These are phyloP conservation scores for Eutypa lata DNA, from an alignment of 2,329 filamentous ascomycete genomes.

Conservation along the genomic window DNA sequence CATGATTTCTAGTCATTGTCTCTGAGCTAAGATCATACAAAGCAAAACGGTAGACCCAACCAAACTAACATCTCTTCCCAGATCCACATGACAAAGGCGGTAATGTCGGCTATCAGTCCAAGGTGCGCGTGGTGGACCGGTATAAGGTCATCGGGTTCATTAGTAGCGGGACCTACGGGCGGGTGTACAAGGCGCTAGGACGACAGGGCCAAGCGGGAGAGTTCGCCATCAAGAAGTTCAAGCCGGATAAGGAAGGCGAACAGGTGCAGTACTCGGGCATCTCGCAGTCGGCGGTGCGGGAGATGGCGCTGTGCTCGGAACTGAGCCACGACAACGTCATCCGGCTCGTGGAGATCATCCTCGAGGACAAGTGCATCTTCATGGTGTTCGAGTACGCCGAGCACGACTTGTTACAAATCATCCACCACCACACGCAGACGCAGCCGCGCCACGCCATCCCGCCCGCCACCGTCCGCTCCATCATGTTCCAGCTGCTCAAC, in stretches of 20 bases:
- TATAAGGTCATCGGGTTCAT: conserved; percentile 99
- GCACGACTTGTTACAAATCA: conserved; percentile 95
- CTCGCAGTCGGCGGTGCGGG: conserved; percentile 92
- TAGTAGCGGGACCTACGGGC: conserved; percentile 94
- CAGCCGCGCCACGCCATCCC: conserved; percentile 85
- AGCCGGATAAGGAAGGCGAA: conserved; percentile 97
- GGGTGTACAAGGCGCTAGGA: conserved; percentile 91
- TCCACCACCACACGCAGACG: conserved; percentile 86
- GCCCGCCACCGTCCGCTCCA: conserved; percentile 83
- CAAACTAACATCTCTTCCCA: conserved; percentile 37
- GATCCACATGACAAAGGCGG: conserved; percentile 51
- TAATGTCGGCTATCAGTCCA: conserved; percentile 58
- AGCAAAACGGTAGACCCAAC: no score
- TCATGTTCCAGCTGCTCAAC: conserved; percentile 93
- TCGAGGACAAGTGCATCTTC: conserved; percentile 98
- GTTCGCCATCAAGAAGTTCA: conserved; percentile 99
- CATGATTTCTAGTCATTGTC: conserved; percentile 11
- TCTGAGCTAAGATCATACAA: conserved; percentile 11
- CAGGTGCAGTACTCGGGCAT: conserved; percentile 93
- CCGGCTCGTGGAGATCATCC: conserved; percentile 86
- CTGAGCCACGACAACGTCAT: conserved; percentile 87
- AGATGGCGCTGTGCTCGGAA: conserved; percentile 96
- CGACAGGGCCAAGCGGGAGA: conserved; percentile 72
- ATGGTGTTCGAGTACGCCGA: conserved; percentile 99
- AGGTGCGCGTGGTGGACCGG: conserved; percentile 84